Evolutionary conservation across 768 basidiomycete species (phyloP).

Genomic region (Rhizopogon salebrosus): DNA sequence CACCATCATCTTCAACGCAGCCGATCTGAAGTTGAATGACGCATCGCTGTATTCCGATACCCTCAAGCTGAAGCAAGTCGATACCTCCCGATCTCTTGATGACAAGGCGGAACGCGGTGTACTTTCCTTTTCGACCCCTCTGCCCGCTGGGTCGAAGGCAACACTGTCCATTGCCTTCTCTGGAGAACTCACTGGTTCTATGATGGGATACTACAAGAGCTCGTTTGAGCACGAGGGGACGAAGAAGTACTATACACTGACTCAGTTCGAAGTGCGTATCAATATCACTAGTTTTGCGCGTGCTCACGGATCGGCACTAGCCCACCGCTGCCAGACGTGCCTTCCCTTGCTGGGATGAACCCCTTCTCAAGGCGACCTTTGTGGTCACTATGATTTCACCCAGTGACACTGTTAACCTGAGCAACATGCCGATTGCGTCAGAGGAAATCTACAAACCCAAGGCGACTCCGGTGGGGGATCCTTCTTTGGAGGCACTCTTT

Average conservation of each 20-base stretch:
- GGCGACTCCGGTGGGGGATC: conserved; percentile 21
- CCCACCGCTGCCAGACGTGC: conserved; percentile 80
- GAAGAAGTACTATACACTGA: conserved; percentile 68
- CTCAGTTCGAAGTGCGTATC: conserved; percentile 74
- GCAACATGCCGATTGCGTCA: conserved; percentile 81
- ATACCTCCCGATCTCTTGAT: conserved; percentile 49
- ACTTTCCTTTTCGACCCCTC: conserved; percentile 48
- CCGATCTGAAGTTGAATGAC: conserved; percentile 51
- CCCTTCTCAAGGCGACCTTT: conserved; percentile 82
- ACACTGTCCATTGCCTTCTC: conserved; percentile 65
- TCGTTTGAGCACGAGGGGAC: conserved; percentile 58
- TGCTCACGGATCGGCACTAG: conserved; percentile 29
- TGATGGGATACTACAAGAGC: conserved; percentile 84
- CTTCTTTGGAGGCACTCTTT: conserved; percentile 37
- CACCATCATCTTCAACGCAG: conserved; percentile 59
- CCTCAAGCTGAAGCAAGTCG: conserved; percentile 41
- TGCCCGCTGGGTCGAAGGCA: conserved; percentile 68
- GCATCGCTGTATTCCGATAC: conserved; percentile 54
- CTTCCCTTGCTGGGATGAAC: conserved; percentile 94
- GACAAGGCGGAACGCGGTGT: conserved; percentile 58
- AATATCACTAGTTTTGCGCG: neutral
- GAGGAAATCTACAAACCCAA: conserved; percentile 43
- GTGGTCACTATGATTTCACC: conserved; percentile 76
- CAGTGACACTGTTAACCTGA: conserved; percentile 66
- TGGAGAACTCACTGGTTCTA: conserved; percentile 60